These are phyloP conservation scores for Priceomyces haplophilus DNA, from an alignment of 805 yeast species.

Conservation along the genomic window DNA sequence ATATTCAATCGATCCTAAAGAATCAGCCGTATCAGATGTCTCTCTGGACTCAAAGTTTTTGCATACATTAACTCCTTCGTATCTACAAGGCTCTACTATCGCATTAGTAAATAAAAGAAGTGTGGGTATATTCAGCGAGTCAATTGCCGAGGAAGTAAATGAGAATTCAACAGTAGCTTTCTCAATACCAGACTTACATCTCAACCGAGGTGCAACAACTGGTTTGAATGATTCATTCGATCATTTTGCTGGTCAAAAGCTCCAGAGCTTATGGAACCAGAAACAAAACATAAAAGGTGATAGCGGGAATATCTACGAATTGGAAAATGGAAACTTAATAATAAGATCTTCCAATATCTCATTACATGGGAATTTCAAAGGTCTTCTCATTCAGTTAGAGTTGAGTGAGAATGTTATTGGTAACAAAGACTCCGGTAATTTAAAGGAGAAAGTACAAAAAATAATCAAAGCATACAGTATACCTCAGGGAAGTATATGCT, in stretches of 20 bases:
- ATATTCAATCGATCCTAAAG: slow-evolving; percentile 43
- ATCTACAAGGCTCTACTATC: slow-evolving; percentile 45
- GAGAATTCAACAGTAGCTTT: slow-evolving; percentile 14
- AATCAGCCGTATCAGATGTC: slow-evolving; percentile 21
- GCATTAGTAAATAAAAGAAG: slow-evolving; percentile 46
- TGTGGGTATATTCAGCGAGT: slow-evolving; percentile 33
- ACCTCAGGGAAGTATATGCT: slow-evolving; percentile 38
- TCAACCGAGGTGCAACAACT: slow-evolving; percentile 52
- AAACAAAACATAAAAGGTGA: slow-evolving; percentile 73
- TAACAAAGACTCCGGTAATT: slow-evolving; percentile 10
- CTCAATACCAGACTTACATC: slow-evolving; percentile 33
- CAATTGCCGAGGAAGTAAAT: slow-evolving; percentile 31
- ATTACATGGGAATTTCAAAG: slow-evolving; percentile 71
- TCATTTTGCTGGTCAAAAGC: slow-evolving; percentile 49
- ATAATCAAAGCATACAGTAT: slow-evolving; percentile 32
- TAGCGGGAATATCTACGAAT: slow-evolving; percentile 63
- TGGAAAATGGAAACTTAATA: slow-evolving; percentile 50
- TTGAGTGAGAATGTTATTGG: slow-evolving; percentile 16
- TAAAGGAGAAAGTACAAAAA: slow-evolving; percentile 21
- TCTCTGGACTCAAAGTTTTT: slow-evolving; percentile 44
- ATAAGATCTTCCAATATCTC: slow-evolving; percentile 69
- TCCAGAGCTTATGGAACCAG: slow-evolving; percentile 67
- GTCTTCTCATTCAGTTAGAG: slow-evolving; percentile 62
- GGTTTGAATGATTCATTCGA: slow-evolving; percentile 60
- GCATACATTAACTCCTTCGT: slow-evolving; percentile 51